Percentiles rank a stretch among this genome's conserved stretches.
phyloP scores from a whole-genome alignment of 2,329 filamentous ascomycete genomes.

The Aureobasidium leucospermi region DNA sequence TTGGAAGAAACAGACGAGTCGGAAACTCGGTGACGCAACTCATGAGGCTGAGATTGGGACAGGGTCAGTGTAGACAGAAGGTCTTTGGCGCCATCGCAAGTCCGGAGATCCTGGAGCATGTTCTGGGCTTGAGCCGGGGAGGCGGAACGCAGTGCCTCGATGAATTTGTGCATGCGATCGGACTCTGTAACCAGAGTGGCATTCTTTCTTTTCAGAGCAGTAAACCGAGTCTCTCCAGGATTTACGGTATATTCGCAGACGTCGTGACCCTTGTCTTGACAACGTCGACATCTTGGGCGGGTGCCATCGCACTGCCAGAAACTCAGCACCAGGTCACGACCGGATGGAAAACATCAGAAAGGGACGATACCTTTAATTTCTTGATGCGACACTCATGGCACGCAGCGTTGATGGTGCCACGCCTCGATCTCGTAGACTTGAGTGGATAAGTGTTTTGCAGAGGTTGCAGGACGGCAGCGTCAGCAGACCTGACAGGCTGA shows the following conservation, averaged over 20 bases:
- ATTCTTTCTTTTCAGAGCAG: conserved; percentile 11
- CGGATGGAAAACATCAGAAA: too few species aligned
- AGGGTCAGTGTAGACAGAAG: background rate
- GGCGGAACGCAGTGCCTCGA: background rate
- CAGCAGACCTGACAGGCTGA: background rate
- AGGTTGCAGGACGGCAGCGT: background rate
- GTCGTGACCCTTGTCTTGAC: background rate
- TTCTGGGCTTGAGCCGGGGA: background rate
- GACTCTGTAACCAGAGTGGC: background rate
- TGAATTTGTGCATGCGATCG: background rate
- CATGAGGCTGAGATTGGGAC: background rate
- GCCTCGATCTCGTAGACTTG: background rate
- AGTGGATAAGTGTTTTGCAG: background rate
- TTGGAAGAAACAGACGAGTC: background rate
- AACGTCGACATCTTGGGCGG: conserved; percentile 3
- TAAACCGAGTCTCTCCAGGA: conserved; percentile 11
- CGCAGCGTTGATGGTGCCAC: conserved; percentile 3
- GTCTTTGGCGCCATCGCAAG: background rate
- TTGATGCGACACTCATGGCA: conserved; percentile 7
- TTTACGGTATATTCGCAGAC: conserved; percentile 1
- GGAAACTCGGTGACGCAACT: background rate
- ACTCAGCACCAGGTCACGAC: background rate
- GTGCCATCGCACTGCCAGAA: conserved; percentile 4
- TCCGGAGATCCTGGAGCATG: background rate
- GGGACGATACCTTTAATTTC: background rate